Evolutionary conservation across 371 early-diverging fungal genomes (phyloP).

Genomic region (Mortierella sp.): DNA sequence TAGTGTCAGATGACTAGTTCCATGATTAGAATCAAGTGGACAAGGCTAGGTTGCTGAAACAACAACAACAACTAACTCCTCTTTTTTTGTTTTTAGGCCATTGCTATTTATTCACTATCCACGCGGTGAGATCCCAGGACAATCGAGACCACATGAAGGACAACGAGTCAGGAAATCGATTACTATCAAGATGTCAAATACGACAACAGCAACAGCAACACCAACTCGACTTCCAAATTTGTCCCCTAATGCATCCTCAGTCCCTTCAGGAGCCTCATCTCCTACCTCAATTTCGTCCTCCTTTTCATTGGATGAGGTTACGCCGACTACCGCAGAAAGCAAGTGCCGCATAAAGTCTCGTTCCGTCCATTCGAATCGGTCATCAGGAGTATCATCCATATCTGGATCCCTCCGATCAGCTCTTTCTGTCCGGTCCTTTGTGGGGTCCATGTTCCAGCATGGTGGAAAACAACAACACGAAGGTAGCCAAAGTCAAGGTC

Average conservation of each 20-base stretch:
- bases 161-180: neutral
- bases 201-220: neutral
- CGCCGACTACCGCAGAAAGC: neutral
- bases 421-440: constrained; percentile 19
- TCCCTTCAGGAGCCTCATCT: neutral
- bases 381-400: neutral
- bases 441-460: constrained; percentile 19
- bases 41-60: too few relatives aligned
- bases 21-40: too few relatives aligned
- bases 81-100: constrained; percentile 18
- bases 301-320: neutral
- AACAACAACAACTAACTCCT: too few relatives aligned
- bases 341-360: neutral
- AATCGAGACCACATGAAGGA: neutral
- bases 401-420: constrained; percentile 15
- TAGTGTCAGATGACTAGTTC: too few relatives aligned
- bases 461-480: neutral
- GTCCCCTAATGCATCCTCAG: constrained; percentile 2
- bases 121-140: constrained; percentile 11
- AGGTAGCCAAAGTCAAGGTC: too few relatives aligned
- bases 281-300: neutral
- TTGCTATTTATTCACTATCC: constrained; percentile 39
- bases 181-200: neutral
- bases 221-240: neutral
- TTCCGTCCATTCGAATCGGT: neutral